Evolutionary conservation across 805 yeast genomes (phyloP).

Genomic region (Lipomyces kockii): DNA sequence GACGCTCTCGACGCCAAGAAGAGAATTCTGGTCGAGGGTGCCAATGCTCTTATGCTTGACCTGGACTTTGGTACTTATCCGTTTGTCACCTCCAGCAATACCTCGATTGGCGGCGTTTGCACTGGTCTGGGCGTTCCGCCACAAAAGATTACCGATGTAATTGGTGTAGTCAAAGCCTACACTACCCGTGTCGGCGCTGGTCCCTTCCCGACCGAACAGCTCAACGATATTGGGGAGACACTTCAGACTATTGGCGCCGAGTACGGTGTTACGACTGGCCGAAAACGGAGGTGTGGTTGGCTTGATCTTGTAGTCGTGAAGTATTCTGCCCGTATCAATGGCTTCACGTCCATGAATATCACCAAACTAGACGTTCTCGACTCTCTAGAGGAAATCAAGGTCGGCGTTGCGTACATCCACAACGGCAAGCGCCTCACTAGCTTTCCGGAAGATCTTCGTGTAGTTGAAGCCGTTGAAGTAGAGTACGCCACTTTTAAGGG

Average conservation of each 20-base stretch:
- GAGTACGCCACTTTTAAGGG: slow-evolving; percentile 92
- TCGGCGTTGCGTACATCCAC: slow-evolving; percentile 81
- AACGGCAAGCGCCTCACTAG: slow-evolving; percentile 74
- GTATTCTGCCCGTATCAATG: slow-evolving; percentile 89
- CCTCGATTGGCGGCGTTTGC: slow-evolving; percentile 97
- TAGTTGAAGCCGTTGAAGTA: slow-evolving; percentile 87
- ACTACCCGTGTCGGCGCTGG: slow-evolving; percentile 99
- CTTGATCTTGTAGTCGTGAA: slow-evolving; percentile 92
- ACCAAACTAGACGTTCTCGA: slow-evolving; percentile 96
- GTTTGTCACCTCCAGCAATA: slow-evolving; percentile 91
- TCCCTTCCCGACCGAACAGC: slow-evolving; percentile 98
- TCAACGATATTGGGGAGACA: slow-evolving; percentile 82
- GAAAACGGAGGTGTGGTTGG: slow-evolving; percentile 99
- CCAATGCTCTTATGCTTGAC: slow-evolving; percentile 97
- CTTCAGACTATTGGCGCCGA: slow-evolving; percentile 93
- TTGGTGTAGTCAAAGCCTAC: slow-evolving; percentile 98
- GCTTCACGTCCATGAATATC: slow-evolving; percentile 90
- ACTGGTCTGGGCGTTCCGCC: slow-evolving; percentile 99
- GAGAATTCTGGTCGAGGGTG: slow-evolving; percentile 94
- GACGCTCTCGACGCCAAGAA: slow-evolving; percentile 76
- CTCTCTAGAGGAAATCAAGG: slow-evolving; percentile 82
- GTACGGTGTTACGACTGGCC: slow-evolving; percentile 96
- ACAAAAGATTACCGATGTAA: slow-evolving; percentile 71
- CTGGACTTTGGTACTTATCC: slow-evolving; percentile 98
- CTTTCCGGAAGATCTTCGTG: slow-evolving; percentile 91